These are phyloP conservation scores for Alliaria petiolata DNA, from an alignment of 345 rosid species.

Conservation along the genomic window DNA sequence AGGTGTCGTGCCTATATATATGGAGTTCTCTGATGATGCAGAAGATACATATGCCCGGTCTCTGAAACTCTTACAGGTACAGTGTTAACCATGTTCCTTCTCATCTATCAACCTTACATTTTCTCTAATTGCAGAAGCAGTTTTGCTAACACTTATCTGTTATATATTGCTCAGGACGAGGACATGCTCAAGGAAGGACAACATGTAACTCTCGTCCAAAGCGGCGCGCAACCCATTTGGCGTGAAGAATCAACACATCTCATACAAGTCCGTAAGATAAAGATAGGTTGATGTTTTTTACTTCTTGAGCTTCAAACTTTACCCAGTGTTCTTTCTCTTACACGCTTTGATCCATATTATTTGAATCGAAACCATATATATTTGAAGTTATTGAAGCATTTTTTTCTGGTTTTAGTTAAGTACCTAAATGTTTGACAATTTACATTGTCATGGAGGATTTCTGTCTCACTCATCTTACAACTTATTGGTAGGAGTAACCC, in stretches of 20 bases:
- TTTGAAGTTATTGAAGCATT: conserved; percentile 10
- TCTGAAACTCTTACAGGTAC: conserved; percentile 59
- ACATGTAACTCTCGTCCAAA: conserved; percentile 82
- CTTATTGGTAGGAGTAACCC: conserved; percentile 4
- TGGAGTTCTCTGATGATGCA: conserved; percentile 81
- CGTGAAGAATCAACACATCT: conserved; percentile 89
- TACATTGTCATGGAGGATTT: neutral
- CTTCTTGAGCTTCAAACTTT: conserved; percentile 13
- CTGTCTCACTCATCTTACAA: neutral
- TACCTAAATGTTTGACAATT: neutral
- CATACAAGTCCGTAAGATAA: conserved; percentile 86
- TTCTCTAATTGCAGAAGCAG: neutral
- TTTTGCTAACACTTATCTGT: conserved; percentile 4
- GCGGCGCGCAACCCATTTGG: conserved; percentile 97
- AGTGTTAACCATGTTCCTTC: neutral
- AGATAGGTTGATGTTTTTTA: conserved; percentile 41
- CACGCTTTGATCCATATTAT: conserved; percentile 11
- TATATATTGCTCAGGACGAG: conserved; percentile 47
- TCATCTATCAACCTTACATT: neutral
- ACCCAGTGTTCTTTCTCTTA: neutral
- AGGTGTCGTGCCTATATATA: conserved; percentile 79
- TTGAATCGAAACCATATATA: conserved; percentile 12
- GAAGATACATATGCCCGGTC: conserved; percentile 92
- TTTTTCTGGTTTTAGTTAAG: neutral
- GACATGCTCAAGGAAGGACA: conserved; percentile 64